phyloP scores from a whole-genome alignment of 345 rosid genomes.

The Capsella bursapastoris region DNA sequence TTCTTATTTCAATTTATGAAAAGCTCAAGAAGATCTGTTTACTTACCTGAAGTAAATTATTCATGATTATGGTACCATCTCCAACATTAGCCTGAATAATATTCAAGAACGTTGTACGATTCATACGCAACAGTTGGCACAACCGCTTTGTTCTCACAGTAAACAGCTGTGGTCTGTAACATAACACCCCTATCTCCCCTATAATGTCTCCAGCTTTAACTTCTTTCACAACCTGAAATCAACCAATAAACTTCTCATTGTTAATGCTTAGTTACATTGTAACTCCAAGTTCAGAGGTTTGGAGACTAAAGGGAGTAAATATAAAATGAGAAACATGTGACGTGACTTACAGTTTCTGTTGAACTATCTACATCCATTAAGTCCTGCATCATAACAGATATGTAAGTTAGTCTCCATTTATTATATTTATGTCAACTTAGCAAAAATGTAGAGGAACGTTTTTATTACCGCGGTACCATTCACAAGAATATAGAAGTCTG shows the following conservation, averaged over 20 bases:
- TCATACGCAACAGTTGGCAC: constrained; percentile 85
- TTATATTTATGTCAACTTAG: constrained; percentile 2
- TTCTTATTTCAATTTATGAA: not conserved
- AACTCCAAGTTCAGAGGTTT: constrained; percentile 13
- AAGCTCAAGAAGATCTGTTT: not conserved
- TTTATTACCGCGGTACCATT: constrained; percentile 69
- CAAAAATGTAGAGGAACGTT: not conserved
- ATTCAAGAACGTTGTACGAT: constrained; percentile 80
- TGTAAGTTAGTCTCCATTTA: constrained; percentile 1
- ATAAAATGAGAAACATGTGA: not conserved
- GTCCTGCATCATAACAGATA: constrained; percentile 50
- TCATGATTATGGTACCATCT: constrained; percentile 91
- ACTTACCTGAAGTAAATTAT: constrained; percentile 86
- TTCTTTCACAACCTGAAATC: constrained; percentile 65
- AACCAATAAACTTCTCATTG: constrained; percentile 25
- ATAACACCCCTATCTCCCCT: constrained; percentile 91
- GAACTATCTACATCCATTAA: constrained; percentile 54
- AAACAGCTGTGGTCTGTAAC: constrained; percentile 86
- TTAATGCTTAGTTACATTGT: constrained; percentile 8
- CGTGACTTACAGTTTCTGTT: constrained; percentile 56
- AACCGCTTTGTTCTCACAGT: constrained; percentile 88
- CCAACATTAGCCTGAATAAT: constrained; percentile 91
- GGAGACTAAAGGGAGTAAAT: not conserved
- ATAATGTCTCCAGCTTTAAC: constrained; percentile 76
- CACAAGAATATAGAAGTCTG: constrained; percentile 79